These are phyloP conservation scores for Aspergillus viridinutans DNA, from an alignment of 2,329 filamentous ascomycete species.

Conservation along the genomic window DNA sequence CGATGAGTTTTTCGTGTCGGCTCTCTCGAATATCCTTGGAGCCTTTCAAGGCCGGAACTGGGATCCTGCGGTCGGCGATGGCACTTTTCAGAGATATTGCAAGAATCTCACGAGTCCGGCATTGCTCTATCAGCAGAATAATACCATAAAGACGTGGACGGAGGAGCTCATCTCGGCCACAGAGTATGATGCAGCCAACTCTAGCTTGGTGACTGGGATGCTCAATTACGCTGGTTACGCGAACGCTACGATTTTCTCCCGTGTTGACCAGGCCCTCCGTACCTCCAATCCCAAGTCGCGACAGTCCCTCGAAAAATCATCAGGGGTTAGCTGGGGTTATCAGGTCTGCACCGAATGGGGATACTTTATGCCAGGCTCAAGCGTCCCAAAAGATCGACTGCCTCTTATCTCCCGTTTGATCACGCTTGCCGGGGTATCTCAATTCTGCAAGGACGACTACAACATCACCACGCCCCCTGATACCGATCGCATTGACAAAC, in stretches of 20 bases:
- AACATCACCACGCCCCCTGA: constrained; percentile 63
- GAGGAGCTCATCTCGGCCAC: constrained; percentile 4
- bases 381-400: constrained; percentile 59
- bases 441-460: constrained; percentile 64
- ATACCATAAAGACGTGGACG: constrained; percentile 24
- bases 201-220: constrained; percentile 46
- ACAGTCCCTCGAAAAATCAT: constrained; percentile 6
- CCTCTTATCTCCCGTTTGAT: constrained; percentile 70
- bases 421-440: constrained; percentile 58
- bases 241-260: constrained; percentile 40
- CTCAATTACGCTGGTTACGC: constrained; percentile 57
- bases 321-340: constrained; percentile 55
- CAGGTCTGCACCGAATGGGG: constrained; percentile 66
- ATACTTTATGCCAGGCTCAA: constrained; percentile 69
- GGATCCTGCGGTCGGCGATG: constrained; percentile 53
- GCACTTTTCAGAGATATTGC: constrained; percentile 52
- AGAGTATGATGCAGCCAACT: constrained; percentile 30
- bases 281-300: not conserved
- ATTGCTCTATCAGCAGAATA: constrained; percentile 42
- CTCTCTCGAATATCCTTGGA: constrained; percentile 43
- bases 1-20: constrained; percentile 17
- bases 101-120: constrained; percentile 49
- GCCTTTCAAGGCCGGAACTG: constrained; percentile 56
- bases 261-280: constrained; percentile 26
- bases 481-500: constrained; percentile 66